Evolutionary conservation across 768 basidiomycete genomes (phyloP).

Genomic region (Podaxis rugospora): DNA sequence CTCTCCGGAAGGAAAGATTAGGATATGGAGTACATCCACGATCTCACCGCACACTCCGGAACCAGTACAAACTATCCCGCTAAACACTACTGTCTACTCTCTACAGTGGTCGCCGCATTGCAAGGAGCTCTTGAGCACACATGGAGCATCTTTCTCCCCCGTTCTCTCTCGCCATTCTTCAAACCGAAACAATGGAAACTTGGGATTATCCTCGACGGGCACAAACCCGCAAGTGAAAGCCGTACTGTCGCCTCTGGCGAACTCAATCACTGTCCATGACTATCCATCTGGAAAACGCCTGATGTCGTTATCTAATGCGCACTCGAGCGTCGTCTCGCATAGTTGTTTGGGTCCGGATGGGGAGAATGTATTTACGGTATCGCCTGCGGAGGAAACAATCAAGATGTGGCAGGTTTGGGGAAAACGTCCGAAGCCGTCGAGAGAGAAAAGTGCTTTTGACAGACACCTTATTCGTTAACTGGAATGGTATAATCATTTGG

Average conservation of each 20-base stretch:
- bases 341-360: constrained; percentile 63
- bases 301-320: constrained; percentile 53
- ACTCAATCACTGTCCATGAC: constrained; percentile 64
- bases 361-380: constrained; percentile 59
- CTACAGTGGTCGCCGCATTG: constrained; percentile 82
- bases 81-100: constrained; percentile 66
- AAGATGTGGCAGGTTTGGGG: constrained; percentile 73
- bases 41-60: constrained; percentile 19
- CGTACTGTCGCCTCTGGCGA: constrained; percentile 50
- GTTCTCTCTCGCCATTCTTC: constrained; percentile 1
- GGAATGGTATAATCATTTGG: not conserved
- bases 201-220: constrained; percentile 14
- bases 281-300: constrained; percentile 60
- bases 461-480: constrained; percentile 41
- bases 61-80: constrained; percentile 59
- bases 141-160: constrained; percentile 60
- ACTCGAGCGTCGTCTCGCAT: constrained; percentile 49
- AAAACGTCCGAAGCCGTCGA: constrained; percentile 25
- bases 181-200: constrained; percentile 19
- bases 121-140: constrained; percentile 87
- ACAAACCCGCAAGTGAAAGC: constrained; percentile 46
- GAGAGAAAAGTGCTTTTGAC: constrained; percentile 40
- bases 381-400: constrained; percentile 60
- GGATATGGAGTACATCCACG: constrained; percentile 43
- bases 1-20: constrained; percentile 34